Conservation (phyloP, 2,329 filamentous ascomycete genomes). For the Peltaster fructicola region DNA sequence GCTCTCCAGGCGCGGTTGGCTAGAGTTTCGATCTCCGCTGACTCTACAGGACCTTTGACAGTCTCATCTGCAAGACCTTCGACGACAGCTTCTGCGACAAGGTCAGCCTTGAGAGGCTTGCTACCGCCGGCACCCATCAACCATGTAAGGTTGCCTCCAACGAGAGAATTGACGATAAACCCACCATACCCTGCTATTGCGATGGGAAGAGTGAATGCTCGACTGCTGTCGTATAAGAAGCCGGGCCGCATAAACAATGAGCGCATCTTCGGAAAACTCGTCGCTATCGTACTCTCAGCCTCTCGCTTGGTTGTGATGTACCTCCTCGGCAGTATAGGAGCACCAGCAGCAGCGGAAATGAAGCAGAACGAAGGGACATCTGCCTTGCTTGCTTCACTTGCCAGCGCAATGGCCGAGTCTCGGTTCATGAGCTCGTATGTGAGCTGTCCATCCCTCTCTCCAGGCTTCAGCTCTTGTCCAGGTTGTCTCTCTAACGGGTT, state of each 20-base stretch:
- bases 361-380: conserved; percentile 60
- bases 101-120: conserved; percentile 75
- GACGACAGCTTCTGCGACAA: conserved; percentile 76
- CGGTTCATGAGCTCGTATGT: conserved; percentile 98
- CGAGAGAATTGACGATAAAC: conserved; percentile 56
- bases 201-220: conserved; percentile 68
- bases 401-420: conserved; percentile 68
- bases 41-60: conserved; percentile 59
- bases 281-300: conserved; percentile 60
- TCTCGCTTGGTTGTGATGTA: conserved; percentile 89
- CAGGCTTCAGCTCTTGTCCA: conserved; percentile 42
- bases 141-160: conserved; percentile 56
- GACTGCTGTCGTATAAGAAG: conserved; percentile 74
- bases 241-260: conserved; percentile 68
- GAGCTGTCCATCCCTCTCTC: conserved; percentile 55
- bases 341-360: conserved; percentile 74
- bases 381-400: conserved; percentile 51
- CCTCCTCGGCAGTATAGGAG: conserved; percentile 63
- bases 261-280: conserved; percentile 56
- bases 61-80: conserved; percentile 63
- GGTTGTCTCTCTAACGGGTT: conserved; percentile 52
- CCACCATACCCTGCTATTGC: conserved; percentile 61
- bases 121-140: conserved; percentile 68
- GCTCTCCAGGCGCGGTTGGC: conserved; percentile 75
- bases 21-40: conserved; percentile 62